Conservation (phyloP, 371 early-diverging fungal species). For the Mortierella sp. region DNA sequence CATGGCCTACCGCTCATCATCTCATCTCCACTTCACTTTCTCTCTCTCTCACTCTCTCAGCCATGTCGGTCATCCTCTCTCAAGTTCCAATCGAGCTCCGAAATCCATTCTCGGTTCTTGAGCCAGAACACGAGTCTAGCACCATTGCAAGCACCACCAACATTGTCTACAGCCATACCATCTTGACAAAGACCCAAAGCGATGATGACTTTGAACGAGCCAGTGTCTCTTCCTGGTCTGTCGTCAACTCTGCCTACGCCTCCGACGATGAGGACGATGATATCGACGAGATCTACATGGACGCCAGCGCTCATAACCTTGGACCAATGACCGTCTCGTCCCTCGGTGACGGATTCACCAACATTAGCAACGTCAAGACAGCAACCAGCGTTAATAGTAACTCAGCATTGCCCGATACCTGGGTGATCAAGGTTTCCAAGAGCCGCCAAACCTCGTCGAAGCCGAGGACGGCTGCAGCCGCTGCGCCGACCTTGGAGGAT, state of each 20-base stretch:
- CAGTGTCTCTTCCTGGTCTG: constrained; percentile 40
- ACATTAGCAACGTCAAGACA: constrained; percentile 38
- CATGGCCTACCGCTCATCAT: not conserved
- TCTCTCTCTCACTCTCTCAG: not conserved
- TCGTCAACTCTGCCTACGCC: constrained; percentile 28
- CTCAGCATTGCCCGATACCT: constrained; percentile 16
- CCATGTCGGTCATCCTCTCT: constrained; percentile 29
- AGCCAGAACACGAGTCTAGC: constrained; percentile 12
- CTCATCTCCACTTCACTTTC: constrained; percentile 5
- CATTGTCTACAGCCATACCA: constrained; percentile 1
- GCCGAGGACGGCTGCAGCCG: constrained; percentile 1
- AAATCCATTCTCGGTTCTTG: constrained; percentile 34
- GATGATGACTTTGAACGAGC: constrained; percentile 27
- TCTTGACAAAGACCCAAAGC: constrained; percentile 9
- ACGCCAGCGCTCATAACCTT: constrained; percentile 2
- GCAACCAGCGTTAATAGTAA: constrained; percentile 35
- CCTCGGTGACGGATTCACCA: constrained; percentile 34
- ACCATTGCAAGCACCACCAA: not conserved
- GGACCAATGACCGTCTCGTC: constrained; percentile 28
- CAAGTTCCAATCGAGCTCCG: constrained; percentile 22
- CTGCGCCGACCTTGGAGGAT: constrained; percentile 17
- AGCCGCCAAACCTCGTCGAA: constrained; percentile 11
- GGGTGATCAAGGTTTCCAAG: constrained; percentile 44
- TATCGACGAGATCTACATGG: constrained; percentile 21
- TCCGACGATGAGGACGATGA: constrained; percentile 25